Evolutionary conservation across 345 rosid genomes (phyloP), one percentile per base, ranked within the genome.

Genomic region (Stellera chamaejasme): DNA sequence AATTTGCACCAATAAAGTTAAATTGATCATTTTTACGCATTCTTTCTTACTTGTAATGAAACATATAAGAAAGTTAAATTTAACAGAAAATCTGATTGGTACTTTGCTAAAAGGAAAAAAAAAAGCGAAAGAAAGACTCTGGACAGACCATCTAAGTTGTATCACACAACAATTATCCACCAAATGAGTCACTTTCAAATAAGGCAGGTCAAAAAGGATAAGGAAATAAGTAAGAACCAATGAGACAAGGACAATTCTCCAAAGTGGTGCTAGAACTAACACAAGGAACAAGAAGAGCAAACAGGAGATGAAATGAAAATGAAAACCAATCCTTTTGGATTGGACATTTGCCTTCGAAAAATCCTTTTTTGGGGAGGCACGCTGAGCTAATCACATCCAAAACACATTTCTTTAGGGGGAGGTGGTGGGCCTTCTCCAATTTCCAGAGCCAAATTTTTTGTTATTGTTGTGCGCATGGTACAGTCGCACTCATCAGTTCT

Each of bases 381-480:
- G 3, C 39, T 32, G 5, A 32, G 39, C 39, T 32, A 5, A 32
- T 32, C 39, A 32, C 39, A 32, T 3, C 39, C 39, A 32, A 32
- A 5, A 32, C n/a, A 3, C 39, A 1, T 32, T 32, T 32, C 39
- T 32, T 32, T 32, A 32, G 9, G 7, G 46, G 58, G 64, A 51
- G 48, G 63, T 53, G 70, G 82, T 77, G 79, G 79, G 77, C 65
- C 78, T 62, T 14, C 43, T 52, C 64, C 58, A 58, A 55, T 67
- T 56, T 55, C 59, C 58, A 27, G 39, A 32, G 39, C 39, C 59
- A 58, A 54, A 63, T 48, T 19, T 1, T 19, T 19, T 19, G 23
- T 19, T 56, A 66, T 65, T 5, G 39, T 50, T 77, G 77, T 77
- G 82, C 88, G 84, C 96, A 78, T 88, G 96, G 72, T 72, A 88